A percentile compares a stretch with the other conserved stretches of the same genome.
Conservation (phyloP, 2,329 filamentous ascomycete genomes). For the Pyrenophora tritici-repentis region DNA sequence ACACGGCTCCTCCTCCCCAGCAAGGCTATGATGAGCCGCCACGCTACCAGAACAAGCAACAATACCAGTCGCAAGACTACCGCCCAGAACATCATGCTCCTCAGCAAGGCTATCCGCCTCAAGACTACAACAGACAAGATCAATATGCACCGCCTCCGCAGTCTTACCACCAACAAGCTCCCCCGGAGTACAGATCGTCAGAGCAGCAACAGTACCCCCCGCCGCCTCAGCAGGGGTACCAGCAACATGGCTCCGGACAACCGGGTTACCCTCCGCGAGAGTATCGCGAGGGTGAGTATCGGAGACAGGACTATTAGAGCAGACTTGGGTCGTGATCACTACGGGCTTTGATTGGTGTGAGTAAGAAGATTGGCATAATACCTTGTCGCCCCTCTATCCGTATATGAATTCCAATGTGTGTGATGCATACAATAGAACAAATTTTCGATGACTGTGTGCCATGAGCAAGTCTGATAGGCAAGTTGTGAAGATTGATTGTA, state of each 20-base stretch:
- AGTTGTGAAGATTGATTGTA: no score
- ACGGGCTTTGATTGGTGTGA: no score
- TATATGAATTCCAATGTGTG: no score
- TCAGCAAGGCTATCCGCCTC: conserved; percentile 3
- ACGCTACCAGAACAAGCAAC: conserved; percentile 14
- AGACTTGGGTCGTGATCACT: not conserved
- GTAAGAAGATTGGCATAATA: not conserved
- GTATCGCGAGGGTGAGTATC: conserved; percentile 14
- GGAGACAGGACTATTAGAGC: conserved; percentile 13
- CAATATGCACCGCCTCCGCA: conserved; percentile 6
- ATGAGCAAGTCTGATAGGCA: no score
- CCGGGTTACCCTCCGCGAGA: conserved; percentile 10
- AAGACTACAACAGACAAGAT: conserved; percentile 5
- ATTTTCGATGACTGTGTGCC: no score
- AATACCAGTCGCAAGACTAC: conserved; percentile 7
- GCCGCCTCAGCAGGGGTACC: conserved; percentile 6
- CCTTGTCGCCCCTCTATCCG: no score
- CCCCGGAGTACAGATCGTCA: not conserved
- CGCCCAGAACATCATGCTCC: conserved; percentile 7
- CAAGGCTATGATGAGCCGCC: conserved; percentile 11
- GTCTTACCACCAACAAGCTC: conserved; percentile 4
- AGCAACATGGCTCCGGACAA: conserved; percentile 12
- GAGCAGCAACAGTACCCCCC: not conserved
- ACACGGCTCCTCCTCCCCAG: not conserved
- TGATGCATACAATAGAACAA: no score